Base-by-base conservation (phyloP, 495 filamentous ascomycete species). In the Trichocladium uniseriatum region DNA sequence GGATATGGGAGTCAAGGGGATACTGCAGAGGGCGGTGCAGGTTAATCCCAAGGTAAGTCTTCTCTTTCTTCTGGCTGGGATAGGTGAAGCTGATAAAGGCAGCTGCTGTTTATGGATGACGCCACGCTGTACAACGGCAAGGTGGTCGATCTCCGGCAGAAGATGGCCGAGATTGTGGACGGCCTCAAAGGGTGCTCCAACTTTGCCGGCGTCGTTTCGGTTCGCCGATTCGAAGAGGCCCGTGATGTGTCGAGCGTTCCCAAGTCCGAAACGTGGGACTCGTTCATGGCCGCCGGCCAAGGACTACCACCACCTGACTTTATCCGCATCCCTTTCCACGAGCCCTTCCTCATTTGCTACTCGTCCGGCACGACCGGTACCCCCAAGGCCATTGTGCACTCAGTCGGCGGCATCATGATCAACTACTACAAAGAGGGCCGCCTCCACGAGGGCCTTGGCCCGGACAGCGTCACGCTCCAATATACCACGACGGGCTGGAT, bases 401-500 rank as follows among this genome's bases (percentile, higher is more conserved):
- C 76, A 0, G 69, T 76, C 10, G 84, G 84, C 16, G 82, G 81
- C 1, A 68, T 75, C 10, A 50, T 83, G 29, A 53, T 86, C 32
- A 81, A 73, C 54, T 63, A 62, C 5, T 65, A 53, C 54, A 88
- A 87, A 56, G 84, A 90, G 58, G 65, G 67, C 6, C 62, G 65
- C 4, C 65, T 89, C 27, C 83, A 89, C 61, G 66, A 76, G 18
- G 75, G 78, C 21, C 51, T 73, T 8, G 63, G 61, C 0, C 54
- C 74, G 0, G 62, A 75, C 9, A 75, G 58, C 28, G 74, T 81
- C 15, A 62, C 67, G 11, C 53, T 76, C 46, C 77, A 86, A 66
- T 81, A 76, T 53, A 79, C 74, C 14, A 81, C 78, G 37, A 86
- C 82, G 0, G 86, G 86, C 6, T 91, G 86, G 86, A 89, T 91